A percentile compares a stretch with the other conserved stretches of the same genome.
Conservation (phyloP, 2,329 filamentous ascomycete species). For the Pseudogymnoascus pannorum region DNA sequence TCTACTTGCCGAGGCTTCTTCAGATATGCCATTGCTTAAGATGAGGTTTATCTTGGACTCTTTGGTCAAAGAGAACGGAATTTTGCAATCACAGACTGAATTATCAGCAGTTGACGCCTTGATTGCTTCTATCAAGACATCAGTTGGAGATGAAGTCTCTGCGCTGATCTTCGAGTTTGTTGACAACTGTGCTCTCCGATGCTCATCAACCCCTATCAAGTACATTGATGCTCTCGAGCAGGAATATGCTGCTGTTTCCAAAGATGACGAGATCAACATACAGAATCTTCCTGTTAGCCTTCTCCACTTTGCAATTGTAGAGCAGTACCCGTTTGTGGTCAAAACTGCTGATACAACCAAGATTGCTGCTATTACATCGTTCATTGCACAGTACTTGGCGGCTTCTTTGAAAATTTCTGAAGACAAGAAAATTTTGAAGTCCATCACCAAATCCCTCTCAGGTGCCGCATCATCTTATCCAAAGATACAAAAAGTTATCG, state of each 20-base stretch:
- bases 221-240: slow-evolving; percentile 67
- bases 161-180: slow-evolving; percentile 59
- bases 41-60: slow-evolving; percentile 50
- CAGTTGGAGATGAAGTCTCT: slow-evolving; percentile 29
- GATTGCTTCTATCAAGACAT: slow-evolving; percentile 31
- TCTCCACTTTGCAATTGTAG: slow-evolving; percentile 60
- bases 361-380: slow-evolving; percentile 44
- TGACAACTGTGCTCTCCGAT: slow-evolving; percentile 74
- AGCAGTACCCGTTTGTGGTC: slow-evolving; percentile 68
- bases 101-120: slow-evolving; percentile 41
- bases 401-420: slow-evolving; percentile 47
- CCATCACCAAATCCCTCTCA: slow-evolving; percentile 37
- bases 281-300: slow-evolving; percentile 48
- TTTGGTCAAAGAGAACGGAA: slow-evolving; percentile 57
- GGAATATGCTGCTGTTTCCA: slow-evolving; percentile 33
- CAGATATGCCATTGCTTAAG: slow-evolving; percentile 41
- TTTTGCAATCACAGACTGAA: slow-evolving; percentile 46
- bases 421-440: slow-evolving; percentile 38
- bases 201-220: slow-evolving; percentile 70
- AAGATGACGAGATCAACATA: slow-evolving; percentile 21
- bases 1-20: slow-evolving; percentile 44
- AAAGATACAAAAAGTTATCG: slow-evolving; percentile 25
- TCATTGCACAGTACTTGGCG: slow-evolving; percentile 52
- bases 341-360: slow-evolving; percentile 40
- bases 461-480: slow-evolving; percentile 32